These are phyloP conservation scores for Nicotiana sylvestris DNA, from an alignment of 257 asterid genomes.

Conservation along the genomic window DNA sequence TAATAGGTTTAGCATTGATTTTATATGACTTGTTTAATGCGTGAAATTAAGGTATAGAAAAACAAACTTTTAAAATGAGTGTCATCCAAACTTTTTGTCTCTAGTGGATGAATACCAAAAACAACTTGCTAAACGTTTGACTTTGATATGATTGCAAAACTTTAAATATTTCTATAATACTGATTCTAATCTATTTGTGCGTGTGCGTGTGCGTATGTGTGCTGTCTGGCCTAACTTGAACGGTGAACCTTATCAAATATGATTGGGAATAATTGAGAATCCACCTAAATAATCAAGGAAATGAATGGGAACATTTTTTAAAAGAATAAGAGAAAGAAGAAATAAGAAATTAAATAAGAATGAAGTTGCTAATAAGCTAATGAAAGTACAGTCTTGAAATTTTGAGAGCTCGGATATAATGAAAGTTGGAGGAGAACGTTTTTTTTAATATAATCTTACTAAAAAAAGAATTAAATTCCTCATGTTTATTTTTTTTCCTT, in stretches of 20 bases:
- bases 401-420: too few relatives aligned
- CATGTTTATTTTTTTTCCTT: too few relatives aligned
- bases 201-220: not conserved
- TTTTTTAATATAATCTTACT: too few relatives aligned
- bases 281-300: conserved; percentile 7
- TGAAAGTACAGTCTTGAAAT: too few relatives aligned
- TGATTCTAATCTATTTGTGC: not conserved
- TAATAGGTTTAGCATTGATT: conserved; percentile 3
- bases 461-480: too few relatives aligned
- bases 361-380: not conserved
- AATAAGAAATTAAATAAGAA: not conserved
- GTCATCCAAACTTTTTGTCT: conserved; percentile 13
- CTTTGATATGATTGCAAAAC: conserved; percentile 8
- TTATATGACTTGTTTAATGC: not conserved
- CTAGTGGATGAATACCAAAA: conserved; percentile 1
- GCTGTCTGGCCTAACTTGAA: conserved; percentile 11
- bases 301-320: not conserved
- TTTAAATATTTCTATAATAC: not conserved
- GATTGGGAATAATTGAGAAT: conserved; percentile 23
- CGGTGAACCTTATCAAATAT: conserved; percentile 8
- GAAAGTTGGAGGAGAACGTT: too few relatives aligned
- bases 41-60: not conserved
- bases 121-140: conserved; percentile 22
- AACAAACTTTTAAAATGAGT: not conserved
- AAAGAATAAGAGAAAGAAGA: too few relatives aligned